Percentiles rank a stretch among this genome's conserved stretches.
phyloP scores from a whole-genome alignment of 495 filamentous ascomycete species.

The Pseudevernia furfuracea region DNA sequence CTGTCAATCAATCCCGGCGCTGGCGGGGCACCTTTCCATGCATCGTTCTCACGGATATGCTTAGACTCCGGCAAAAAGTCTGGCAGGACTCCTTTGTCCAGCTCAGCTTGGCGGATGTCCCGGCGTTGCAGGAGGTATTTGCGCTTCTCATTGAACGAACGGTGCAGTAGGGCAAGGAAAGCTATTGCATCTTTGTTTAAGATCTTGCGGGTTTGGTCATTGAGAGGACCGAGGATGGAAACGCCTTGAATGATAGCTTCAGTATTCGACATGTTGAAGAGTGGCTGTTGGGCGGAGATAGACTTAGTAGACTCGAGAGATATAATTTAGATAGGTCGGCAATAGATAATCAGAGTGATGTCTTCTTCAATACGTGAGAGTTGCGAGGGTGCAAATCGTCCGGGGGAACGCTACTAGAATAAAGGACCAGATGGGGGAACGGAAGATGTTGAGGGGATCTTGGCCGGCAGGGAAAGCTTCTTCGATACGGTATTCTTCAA shows the following conservation, averaged over 20 bases:
- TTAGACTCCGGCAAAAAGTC: conserved; percentile 96
- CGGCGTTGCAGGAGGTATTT: conserved; percentile 86
- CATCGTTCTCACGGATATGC: conserved; percentile 87
- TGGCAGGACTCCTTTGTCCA: conserved; percentile 83
- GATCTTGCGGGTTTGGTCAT: conserved; percentile 77
- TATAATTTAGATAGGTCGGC: not conserved
- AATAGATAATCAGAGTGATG: not conserved
- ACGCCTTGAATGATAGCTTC: conserved; percentile 82
- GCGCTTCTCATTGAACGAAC: conserved; percentile 85
- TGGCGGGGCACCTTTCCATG: conserved; percentile 91
- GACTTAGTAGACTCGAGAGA: not conserved
- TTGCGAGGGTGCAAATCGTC: not conserved
- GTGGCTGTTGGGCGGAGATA: not conserved
- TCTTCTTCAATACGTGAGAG: conserved; percentile 3
- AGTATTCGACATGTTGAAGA: conserved; percentile 55
- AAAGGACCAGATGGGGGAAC: conserved; percentile 10
- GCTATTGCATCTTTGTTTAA: conserved; percentile 84
- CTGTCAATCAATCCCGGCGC: conserved; percentile 91
- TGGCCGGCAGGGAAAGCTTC: conserved; percentile 8
- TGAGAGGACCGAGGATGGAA: conserved; percentile 68
- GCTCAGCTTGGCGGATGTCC: conserved; percentile 79
- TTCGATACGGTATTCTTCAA: not conserved
- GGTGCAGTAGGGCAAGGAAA: conserved; percentile 89
- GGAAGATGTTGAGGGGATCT: conserved; percentile 15
- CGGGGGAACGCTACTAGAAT: not conserved